Base-by-base conservation (phyloP, 306 rosid species). In the Quercus rubra region DNA sequence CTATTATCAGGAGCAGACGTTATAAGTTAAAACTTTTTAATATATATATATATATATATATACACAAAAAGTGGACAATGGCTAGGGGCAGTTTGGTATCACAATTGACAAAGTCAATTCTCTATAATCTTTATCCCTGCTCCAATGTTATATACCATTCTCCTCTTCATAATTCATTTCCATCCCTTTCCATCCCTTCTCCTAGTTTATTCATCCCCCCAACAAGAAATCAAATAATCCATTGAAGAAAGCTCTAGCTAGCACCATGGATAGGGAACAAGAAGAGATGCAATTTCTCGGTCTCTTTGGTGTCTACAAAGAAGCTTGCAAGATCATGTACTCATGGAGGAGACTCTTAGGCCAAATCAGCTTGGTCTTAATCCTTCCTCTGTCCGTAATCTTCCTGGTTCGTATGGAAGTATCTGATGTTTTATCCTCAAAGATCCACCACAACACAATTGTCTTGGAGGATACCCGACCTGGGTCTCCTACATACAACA, bases 341-440 rank as follows among this genome's bases (percentile, higher is more conserved):
- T 41, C 88, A 81, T 86, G 90, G 87, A 78, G 86, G 5, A 91
- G 86, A 71, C 79, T 91, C 75, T 88, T 92, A 86, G 74, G 72
- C 87, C 89, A 89, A 41, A 89, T 92, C 66, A 84, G 87, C 83
- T 31, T 91, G 11, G 51, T 88, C 25, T 84, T 92, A 55, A 80
- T 92, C 89, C 87, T 92, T 76, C 96, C 97, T 28, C 77, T 89
- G 67, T 55, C 90, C 80, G 87, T 92, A 87, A 81, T 92, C 84
- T 82, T 77, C 85, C 74, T 91, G 14, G 38, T 76, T 18, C 93
- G 88, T 72, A 81, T 79, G 30, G 86, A 90, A 74, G 64, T 90
- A 19, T 88, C 93, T 64, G 35, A 87, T 58, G 9, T 90, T 75
- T 84, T 90, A 75, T 25, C 79, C 51, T 5, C 11, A 3, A 89